Evolutionary conservation across 805 yeast species (phyloP).

Genomic region (Blastobotrys attinorum): DNA sequence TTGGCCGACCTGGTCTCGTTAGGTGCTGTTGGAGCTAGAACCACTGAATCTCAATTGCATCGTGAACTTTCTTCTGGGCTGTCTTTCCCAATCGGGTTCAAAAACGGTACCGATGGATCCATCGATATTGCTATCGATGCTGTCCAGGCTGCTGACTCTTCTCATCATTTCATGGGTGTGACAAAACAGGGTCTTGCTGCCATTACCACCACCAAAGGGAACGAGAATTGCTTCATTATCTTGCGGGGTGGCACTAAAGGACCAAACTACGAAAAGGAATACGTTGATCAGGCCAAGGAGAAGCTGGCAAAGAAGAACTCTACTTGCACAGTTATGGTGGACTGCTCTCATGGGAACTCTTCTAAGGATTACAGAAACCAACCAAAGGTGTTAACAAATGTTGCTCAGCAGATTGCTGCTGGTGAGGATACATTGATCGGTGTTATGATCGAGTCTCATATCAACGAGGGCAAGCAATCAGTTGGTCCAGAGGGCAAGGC

Average conservation of each 20-base stretch:
- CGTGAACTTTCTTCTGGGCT: conserved; percentile 96
- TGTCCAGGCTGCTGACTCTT: conserved; percentile 78
- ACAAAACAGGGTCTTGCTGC: conserved; percentile 97
- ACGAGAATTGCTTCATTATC: conserved; percentile 87
- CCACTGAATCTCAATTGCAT: conserved; percentile 96
- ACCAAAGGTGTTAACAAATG: conserved; percentile 79
- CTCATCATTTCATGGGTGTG: conserved; percentile 95
- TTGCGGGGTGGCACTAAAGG: conserved; percentile 94
- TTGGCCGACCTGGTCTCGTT: conserved; percentile 82
- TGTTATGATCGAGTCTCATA: conserved; percentile 91
- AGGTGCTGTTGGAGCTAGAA: conserved; percentile 99
- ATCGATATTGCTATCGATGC: conserved; percentile 92
- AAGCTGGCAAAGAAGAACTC: conserved; percentile 41
- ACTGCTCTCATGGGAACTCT: conserved; percentile 97
- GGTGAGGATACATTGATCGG: conserved; percentile 85
- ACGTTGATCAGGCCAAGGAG: conserved; percentile 67
- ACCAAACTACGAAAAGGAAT: conserved; percentile 79
- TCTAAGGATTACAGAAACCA: conserved; percentile 91
- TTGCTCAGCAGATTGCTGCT: conserved; percentile 69
- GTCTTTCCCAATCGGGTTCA: conserved; percentile 98
- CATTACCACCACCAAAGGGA: conserved; percentile 92
- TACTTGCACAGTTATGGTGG: conserved; percentile 71
- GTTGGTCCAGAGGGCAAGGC: conserved; percentile 58
- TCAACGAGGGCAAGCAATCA: conserved; percentile 85
- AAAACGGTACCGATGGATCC: conserved; percentile 97